Evolutionary conservation across 805 yeast species (phyloP).

Genomic region (Candida lessepsii): DNA sequence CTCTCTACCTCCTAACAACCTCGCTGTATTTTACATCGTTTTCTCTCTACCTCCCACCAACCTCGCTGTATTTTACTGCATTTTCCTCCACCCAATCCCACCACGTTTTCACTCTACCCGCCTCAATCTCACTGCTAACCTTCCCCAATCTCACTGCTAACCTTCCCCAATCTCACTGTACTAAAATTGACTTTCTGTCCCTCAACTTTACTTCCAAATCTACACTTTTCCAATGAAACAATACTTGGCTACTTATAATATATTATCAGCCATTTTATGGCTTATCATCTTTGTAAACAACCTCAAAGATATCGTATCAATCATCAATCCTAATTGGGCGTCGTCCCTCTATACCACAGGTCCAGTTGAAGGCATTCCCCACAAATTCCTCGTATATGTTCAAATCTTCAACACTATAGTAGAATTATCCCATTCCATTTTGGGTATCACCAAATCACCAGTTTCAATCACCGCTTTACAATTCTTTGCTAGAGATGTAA

Average conservation of each 20-base stretch:
- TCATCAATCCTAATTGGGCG: background rate
- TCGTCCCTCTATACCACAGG: background rate
- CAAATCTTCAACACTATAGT: slow-evolving; percentile 26
- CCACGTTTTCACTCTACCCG: too few relatives aligned
- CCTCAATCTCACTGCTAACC: too few relatives aligned
- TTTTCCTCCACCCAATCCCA: too few relatives aligned
- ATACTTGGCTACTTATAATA: slow-evolving; percentile 4
- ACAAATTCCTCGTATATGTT: slow-evolving; percentile 23
- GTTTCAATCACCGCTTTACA: slow-evolving; percentile 25
- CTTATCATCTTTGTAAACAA: background rate
- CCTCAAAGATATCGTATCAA: slow-evolving; percentile 1
- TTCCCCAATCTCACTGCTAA: too few relatives aligned
- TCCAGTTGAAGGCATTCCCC: slow-evolving; percentile 23
- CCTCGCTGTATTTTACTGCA: too few relatives aligned
- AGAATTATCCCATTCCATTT: slow-evolving; percentile 23
- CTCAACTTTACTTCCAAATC: background rate
- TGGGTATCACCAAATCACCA: slow-evolving; percentile 30
- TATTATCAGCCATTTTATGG: slow-evolving; percentile 4
- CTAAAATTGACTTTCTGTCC: too few relatives aligned
- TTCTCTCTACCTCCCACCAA: too few relatives aligned
- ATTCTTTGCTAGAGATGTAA: slow-evolving; percentile 28
- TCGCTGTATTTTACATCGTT: too few relatives aligned
- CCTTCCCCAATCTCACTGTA: too few relatives aligned
- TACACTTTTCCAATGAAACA: background rate
- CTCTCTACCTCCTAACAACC: too few relatives aligned